Conservation (phyloP, 257 asterid genomes). For the Scutellaria baicalensis region DNA sequence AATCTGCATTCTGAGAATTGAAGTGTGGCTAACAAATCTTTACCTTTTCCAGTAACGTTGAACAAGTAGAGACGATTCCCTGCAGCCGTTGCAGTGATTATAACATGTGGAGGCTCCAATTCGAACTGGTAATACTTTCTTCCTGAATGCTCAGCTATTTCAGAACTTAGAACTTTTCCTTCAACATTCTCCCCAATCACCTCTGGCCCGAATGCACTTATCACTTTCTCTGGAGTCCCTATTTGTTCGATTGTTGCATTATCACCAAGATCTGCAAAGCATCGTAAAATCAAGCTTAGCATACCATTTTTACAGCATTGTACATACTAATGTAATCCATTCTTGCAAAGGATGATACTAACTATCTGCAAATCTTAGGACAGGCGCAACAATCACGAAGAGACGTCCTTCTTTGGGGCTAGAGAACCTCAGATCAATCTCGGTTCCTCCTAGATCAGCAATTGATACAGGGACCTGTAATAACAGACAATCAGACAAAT, state of each 20-base stretch:
- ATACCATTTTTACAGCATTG: background rate
- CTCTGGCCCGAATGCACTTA: constrained; percentile 93
- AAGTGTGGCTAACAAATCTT: background rate
- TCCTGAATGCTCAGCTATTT: constrained; percentile 57
- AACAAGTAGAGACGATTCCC: constrained; percentile 93
- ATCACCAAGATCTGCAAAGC: constrained; percentile 59
- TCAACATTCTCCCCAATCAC: constrained; percentile 89
- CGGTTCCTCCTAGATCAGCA: constrained; percentile 97
- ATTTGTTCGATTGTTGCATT: constrained; percentile 69
- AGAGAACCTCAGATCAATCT: constrained; percentile 85
- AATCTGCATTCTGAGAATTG: background rate
- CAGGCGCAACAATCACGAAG: constrained; percentile 85
- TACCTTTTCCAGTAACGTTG: constrained; percentile 78
- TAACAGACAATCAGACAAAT: background rate
- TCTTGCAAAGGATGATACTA: constrained; percentile 16
- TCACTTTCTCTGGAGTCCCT: constrained; percentile 89
- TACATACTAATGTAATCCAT: background rate
- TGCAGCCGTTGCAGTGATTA: constrained; percentile 94
- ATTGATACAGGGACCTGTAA: constrained; percentile 93
- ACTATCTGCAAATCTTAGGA: constrained; percentile 78
- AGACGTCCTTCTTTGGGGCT: constrained; percentile 78
- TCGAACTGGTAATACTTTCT: constrained; percentile 88
- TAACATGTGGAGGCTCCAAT: constrained; percentile 83
- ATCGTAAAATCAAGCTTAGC: constrained; percentile 7
- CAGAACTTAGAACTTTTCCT: constrained; percentile 74